Evolutionary conservation across 2,329 filamentous ascomycete genomes (phyloP), one percentile per base, ranked within the genome.

Genomic region (Trichophyton verrucosum): DNA sequence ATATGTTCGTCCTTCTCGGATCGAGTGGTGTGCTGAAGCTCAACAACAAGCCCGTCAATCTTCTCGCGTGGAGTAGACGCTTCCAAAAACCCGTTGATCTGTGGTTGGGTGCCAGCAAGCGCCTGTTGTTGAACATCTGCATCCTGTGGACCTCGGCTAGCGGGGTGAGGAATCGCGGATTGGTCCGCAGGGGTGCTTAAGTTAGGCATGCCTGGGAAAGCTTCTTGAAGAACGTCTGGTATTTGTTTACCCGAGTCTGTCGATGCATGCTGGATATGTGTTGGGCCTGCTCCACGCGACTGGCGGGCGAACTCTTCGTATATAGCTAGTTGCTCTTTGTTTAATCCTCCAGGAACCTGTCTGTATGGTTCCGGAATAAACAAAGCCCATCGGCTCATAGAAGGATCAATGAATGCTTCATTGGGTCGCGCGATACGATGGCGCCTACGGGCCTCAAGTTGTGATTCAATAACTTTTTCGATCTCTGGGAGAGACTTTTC

Each of bases 231-330:
- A 15, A 86, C 79, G 67, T 86, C 84, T 9, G 82, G 81, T 58
- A 86, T 71, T 65, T 85, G 83, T 61, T 83, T 80, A 55, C 79
- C 79, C 60, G 78, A 79, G 64, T 86, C 84, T 57, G 82, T 80
- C 1, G 82, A 82, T 7, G 76, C 72, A 72, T 71, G 84, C 72
- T 73, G 84, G 70, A 70, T 79, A 70, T 76, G 85, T 72, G 63
- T 80, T 66, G 70, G 79, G 72, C 69, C 73, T 47, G 81, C 74
- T n/a, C 81, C 82, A 61, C 90, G 86, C 30, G 89, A 86, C 71
- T 95, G 90, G 61, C 91, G 82, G 8, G 89, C 90, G 73, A 99
- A 99, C 64, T 97, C 91, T 69, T 97, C 91, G 69, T 99, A 99
- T 27, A 99, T 95, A 9, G 89, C 89, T 78, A 97, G 84, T 69